Evolutionary conservation across 768 basidiomycete genomes (phyloP), one percentile per base, ranked within the genome.

Genomic region (Krasilnikovozyma curviuscula): DNA sequence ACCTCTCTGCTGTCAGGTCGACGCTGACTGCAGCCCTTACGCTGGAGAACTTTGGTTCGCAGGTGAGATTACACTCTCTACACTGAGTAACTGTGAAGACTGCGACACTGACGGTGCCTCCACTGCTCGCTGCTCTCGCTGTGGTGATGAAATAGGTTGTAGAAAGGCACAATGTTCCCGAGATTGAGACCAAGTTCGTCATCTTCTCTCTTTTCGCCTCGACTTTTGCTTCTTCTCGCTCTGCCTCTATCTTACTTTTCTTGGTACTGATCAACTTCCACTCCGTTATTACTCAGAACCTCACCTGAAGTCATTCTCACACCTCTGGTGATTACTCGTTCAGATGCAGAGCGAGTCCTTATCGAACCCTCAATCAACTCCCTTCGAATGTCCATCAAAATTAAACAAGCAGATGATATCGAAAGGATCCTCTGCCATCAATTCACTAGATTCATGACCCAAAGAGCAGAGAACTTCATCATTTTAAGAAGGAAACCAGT

Each of bases 341-440:
- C 93, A 64, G 88, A 95, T 68, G 83, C 88, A 58, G 93, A 98
- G 63, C 79, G 83, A 52, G 93, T 97, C 57, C 70, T 98, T 57
- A 85, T 98, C 67, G 93, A 98, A 65, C 81, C 93, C 2, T 88
- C 85, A 2, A 77, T 97, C 68, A 98, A 98, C 68, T 91, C 88
- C 1, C 83, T 97, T 63, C 79, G 93, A 34, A 71, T 98, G 50
- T 86, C 82, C 66, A 97, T 98, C 68, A 86, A 80, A 70, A 95
- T 98, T 64, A 98, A 98, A 65, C 93, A 98, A 64, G 88, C 93
- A 29, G 93, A 98, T 66, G 93, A 98, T 69, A 91, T 95, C 53
- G 93, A 98, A 62, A 76, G 81, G 43, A 93, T 97, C 57, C 70
- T 98, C 32, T 93, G 89, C 63, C 84, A 95, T 69, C 88, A 97